phyloP scores from a whole-genome alignment of 2,329 filamentous ascomycete species.

The Beauveria medogensis region DNA sequence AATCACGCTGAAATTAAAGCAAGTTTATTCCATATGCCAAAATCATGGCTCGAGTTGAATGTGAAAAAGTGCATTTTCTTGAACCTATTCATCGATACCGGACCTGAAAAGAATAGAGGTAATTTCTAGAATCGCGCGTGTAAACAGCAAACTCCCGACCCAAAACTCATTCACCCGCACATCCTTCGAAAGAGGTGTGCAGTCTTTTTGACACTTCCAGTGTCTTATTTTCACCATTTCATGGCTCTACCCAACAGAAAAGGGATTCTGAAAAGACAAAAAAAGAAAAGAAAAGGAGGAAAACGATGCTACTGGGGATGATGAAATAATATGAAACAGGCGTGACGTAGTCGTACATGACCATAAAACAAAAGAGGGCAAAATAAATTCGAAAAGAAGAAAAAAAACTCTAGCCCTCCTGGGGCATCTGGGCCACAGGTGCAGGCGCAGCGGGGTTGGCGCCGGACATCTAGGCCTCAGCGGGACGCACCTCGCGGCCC shows the following conservation, averaged over 20 bases:
- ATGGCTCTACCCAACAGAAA: not conserved
- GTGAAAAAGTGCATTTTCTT: too few relatives aligned
- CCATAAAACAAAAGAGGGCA: not conserved
- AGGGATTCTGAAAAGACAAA: not conserved
- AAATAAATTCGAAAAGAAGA: too few relatives aligned
- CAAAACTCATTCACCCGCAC: too few relatives aligned
- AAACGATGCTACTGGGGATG: not conserved
- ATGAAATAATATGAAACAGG: not conserved
- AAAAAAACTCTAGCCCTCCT: not conserved
- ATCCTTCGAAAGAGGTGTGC: too few relatives aligned
- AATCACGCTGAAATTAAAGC: too few relatives aligned
- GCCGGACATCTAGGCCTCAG: slow-evolving; percentile 30
- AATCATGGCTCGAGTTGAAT: too few relatives aligned
- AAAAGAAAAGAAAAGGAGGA: not conserved
- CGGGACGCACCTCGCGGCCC: slow-evolving; percentile 47
- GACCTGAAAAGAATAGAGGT: too few relatives aligned
- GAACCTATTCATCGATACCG: too few relatives aligned
- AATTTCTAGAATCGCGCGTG: too few relatives aligned
- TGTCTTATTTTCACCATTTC: not conserved
- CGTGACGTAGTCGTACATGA: not conserved
- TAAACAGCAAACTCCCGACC: too few relatives aligned
- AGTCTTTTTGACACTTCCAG: too few relatives aligned
- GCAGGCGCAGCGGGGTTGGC: not conserved
- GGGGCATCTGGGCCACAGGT: not conserved
- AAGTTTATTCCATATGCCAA: too few relatives aligned